Conservation (phyloP, 805 yeast species). For the Myxozyma melibiosi region DNA sequence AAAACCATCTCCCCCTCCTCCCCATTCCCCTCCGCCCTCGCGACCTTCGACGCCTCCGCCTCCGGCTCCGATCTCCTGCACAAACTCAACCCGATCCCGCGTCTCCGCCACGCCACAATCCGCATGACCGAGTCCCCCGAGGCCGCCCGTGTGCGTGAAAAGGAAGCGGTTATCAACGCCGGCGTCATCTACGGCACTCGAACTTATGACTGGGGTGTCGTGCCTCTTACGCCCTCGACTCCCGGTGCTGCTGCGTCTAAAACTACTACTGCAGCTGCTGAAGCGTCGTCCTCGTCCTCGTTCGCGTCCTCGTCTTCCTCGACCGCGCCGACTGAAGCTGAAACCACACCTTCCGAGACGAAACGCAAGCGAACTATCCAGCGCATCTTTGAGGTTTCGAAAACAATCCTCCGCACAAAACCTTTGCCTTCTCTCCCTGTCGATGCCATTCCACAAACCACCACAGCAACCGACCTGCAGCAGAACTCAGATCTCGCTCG, state of each 20-base stretch:
- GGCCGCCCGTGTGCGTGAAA: conserved; percentile 9
- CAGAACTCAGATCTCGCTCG: conserved; percentile 7
- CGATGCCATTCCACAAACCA: background rate
- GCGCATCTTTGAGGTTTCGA: conserved; percentile 12
- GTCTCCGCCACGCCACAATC: conserved; percentile 5
- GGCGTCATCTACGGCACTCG: conserved; percentile 50
- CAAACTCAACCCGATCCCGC: conserved; percentile 12
- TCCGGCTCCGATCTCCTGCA: conserved; percentile 1
- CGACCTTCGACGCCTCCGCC: background rate
- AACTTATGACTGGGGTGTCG: conserved; percentile 53
- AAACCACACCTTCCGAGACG: background rate
- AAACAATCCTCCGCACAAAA: conserved; percentile 5
- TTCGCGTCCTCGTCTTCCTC: no score
- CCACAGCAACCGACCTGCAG: background rate
- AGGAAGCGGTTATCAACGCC: conserved; percentile 25
- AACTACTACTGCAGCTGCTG: no score
- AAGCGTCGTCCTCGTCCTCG: no score
- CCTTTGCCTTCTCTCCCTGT: conserved; percentile 16
- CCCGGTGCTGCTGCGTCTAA: background rate
- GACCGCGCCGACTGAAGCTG: no score
- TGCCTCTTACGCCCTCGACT: background rate
- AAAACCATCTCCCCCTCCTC: background rate
- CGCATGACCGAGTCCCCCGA: conserved; percentile 15
- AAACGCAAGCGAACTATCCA: conserved; percentile 7
- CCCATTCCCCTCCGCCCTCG: background rate